Evolutionary conservation across 2,329 filamentous ascomycete genomes (phyloP).

Genomic region (Penicillium sp.): DNA sequence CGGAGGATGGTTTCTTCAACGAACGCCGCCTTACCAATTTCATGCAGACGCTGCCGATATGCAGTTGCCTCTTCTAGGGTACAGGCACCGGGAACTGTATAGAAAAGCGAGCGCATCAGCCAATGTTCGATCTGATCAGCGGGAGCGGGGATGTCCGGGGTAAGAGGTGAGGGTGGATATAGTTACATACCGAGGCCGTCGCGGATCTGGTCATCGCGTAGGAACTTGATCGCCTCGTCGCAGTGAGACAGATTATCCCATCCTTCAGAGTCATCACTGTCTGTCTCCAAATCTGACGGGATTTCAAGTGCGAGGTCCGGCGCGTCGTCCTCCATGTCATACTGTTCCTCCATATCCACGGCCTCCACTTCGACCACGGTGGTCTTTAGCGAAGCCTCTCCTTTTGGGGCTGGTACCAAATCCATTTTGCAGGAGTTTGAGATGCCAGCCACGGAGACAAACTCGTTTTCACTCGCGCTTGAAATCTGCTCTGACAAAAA

Average conservation of each 20-base stretch:
- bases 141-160: conserved; percentile 20
- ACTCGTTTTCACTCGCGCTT: conserved; percentile 19
- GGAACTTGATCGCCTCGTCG: conserved; percentile 59
- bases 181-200: conserved; percentile 46
- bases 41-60: conserved; percentile 68
- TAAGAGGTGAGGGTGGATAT: conserved; percentile 10
- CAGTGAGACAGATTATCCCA: conserved; percentile 66
- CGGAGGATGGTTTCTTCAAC: conserved; percentile 67
- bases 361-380: conserved; percentile 37
- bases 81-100: conserved; percentile 53
- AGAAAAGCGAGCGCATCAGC: conserved; percentile 8
- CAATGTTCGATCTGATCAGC: conserved; percentile 13
- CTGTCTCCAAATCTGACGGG: conserved; percentile 34
- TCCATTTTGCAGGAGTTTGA: conserved; percentile 37
- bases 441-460: conserved; percentile 32
- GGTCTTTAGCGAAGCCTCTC: conserved; percentile 33
- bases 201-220: conserved; percentile 52
- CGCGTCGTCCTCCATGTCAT: conserved; percentile 20
- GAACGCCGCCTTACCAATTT: conserved; percentile 75
- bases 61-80: conserved; percentile 65
- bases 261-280: conserved; percentile 39
- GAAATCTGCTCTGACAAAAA: conserved; percentile 20
- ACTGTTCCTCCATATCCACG: conserved; percentile 22
- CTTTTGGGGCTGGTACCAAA: conserved; percentile 33
- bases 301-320: conserved; percentile 30